A percentile compares a stretch with the other conserved stretches of the same genome.
phyloP scores from a whole-genome alignment of 2,329 filamentous ascomycete species.

The Stagonosporopsis rhizophila region DNA sequence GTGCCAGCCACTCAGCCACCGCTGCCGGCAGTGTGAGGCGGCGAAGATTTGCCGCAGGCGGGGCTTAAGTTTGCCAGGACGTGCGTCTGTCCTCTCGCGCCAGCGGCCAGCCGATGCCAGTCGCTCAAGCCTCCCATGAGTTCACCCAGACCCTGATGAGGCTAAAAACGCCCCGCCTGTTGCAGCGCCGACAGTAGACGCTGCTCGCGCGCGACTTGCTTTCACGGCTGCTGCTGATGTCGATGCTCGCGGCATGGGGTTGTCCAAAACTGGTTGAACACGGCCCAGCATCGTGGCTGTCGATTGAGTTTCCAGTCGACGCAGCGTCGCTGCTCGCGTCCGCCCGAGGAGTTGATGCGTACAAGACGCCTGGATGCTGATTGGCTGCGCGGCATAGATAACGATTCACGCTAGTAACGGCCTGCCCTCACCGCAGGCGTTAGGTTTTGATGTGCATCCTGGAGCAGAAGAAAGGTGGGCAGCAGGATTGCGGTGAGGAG shows the following conservation, averaged over 20 bases:
- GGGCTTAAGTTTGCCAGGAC: slow-evolving; percentile 1
- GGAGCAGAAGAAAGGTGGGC: slow-evolving; percentile 1
- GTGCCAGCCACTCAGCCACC: slow-evolving; percentile 10
- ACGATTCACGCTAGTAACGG: slow-evolving; percentile 14
- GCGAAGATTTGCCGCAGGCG: slow-evolving; percentile 9
- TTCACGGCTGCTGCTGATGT: neutral
- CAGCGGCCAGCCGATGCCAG: neutral
- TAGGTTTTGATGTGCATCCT: neutral
- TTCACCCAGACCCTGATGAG: slow-evolving; percentile 9
- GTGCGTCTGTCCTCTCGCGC: neutral
- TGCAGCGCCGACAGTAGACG: neutral
- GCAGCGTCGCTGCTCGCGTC: slow-evolving; percentile 17
- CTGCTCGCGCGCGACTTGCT: neutral
- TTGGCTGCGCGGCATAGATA: slow-evolving; percentile 38
- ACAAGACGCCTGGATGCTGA: slow-evolving; percentile 4
- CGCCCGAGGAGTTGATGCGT: slow-evolving; percentile 14
- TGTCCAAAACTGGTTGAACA: slow-evolving; percentile 1
- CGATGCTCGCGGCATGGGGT: slow-evolving; percentile 4
- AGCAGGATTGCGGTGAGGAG: neutral
- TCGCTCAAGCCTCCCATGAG: slow-evolving; percentile 3
- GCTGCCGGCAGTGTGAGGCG: neutral
- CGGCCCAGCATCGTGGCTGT: neutral
- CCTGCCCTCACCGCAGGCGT: slow-evolving; percentile 9
- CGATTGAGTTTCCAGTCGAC: slow-evolving; percentile 6
- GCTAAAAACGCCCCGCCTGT: slow-evolving; percentile 1